Percentiles rank a stretch among this genome's conserved stretches.
Conservation (phyloP, 2,329 filamentous ascomycete species). For the Microcyclospora pomicola region DNA sequence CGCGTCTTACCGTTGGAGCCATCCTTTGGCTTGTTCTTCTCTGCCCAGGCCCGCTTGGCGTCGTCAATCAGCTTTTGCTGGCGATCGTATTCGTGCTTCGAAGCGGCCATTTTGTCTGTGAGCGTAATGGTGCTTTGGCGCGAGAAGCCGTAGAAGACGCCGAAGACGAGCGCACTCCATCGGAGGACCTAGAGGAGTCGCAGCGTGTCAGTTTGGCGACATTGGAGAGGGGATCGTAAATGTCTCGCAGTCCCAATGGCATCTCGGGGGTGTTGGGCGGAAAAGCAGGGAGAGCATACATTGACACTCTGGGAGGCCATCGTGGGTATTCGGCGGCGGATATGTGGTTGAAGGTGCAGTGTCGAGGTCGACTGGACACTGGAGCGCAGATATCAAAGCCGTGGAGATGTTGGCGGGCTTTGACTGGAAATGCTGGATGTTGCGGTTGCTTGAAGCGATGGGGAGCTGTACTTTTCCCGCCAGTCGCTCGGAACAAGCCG, state of each 20-base stretch:
- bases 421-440: not conserved
- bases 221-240: not conserved
- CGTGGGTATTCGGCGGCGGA: constrained; percentile 4
- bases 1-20: constrained; percentile 20
- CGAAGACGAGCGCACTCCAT: constrained; percentile 84
- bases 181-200: constrained; percentile 62
- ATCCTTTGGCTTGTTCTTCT: constrained; percentile 49
- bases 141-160: constrained; percentile 89
- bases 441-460: not conserved
- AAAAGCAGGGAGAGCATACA: constrained; percentile 6
- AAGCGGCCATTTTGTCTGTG: constrained; percentile 53
- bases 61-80: constrained; percentile 85
- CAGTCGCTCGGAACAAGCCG: no score
- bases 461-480: no score
- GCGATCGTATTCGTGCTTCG: constrained; percentile 73
- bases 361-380: not conserved
- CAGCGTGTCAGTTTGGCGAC: constrained; percentile 1
- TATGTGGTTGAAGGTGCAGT: not conserved
- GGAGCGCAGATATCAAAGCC: not conserved
- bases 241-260: not conserved
- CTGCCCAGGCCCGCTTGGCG: constrained; percentile 81
- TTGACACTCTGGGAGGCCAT: constrained; percentile 16
- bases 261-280: constrained; percentile 2
- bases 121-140: constrained; percentile 74
- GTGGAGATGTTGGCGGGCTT: constrained; percentile 1